Percentiles rank a stretch among this genome's conserved stretches.
phyloP scores from a whole-genome alignment of 2,329 filamentous ascomycete genomes.

The Didymosphaeria variabile region DNA sequence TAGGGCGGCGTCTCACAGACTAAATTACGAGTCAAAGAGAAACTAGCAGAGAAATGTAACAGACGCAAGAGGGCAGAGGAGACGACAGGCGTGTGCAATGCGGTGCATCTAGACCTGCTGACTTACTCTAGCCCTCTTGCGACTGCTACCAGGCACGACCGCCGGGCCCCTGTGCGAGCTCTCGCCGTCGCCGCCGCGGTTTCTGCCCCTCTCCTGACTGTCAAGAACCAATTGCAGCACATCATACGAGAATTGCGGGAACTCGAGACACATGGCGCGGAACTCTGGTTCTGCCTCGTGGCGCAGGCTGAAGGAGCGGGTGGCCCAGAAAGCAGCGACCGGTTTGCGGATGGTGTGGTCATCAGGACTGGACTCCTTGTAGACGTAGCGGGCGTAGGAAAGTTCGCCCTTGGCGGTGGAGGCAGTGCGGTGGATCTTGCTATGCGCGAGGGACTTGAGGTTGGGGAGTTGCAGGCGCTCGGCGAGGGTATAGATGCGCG shows the following conservation, averaged over 20 bases:
- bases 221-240: constrained; percentile 74
- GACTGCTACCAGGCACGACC: constrained; percentile 46
- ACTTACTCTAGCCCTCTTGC: constrained; percentile 44
- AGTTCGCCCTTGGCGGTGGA: constrained; percentile 91
- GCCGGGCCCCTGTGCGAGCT: constrained; percentile 44
- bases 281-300: constrained; percentile 89
- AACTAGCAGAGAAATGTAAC: not conserved
- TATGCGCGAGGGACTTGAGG: constrained; percentile 80
- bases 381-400: constrained; percentile 89
- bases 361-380: constrained; percentile 74
- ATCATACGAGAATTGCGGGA: constrained; percentile 91
- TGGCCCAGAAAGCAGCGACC: constrained; percentile 91
- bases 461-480: constrained; percentile 73
- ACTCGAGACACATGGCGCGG: constrained; percentile 83
- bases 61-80: not conserved
- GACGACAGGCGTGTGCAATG: constrained; percentile 11
- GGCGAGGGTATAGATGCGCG: constrained; percentile 87
- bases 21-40: not conserved
- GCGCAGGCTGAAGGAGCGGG: constrained; percentile 78
- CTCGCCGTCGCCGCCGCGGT: constrained; percentile 27
- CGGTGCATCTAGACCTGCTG: constrained; percentile 33
- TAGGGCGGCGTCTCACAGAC: not conserved
- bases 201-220: constrained; percentile 56
- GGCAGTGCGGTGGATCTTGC: constrained; percentile 92
- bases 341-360: constrained; percentile 80